Percentiles rank a stretch among this genome's conserved stretches.
These are phyloP conservation scores for Botrytis deweyae DNA, from an alignment of 2,329 filamentous ascomycete species.

Conservation along the genomic window DNA sequence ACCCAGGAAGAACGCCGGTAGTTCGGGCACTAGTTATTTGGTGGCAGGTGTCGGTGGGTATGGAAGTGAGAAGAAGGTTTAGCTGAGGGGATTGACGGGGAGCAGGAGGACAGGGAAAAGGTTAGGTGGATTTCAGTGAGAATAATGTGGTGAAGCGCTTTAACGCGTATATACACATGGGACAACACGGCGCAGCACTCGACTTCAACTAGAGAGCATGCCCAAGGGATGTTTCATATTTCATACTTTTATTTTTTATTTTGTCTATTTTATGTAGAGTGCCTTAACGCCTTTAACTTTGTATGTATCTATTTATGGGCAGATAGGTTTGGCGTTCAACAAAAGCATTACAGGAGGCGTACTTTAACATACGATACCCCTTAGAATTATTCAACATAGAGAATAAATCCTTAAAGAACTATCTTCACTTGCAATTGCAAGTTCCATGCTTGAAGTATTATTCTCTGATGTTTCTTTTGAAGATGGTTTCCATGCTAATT, in stretches of 20 bases:
- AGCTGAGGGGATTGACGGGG: neutral
- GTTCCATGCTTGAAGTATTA: conserved; percentile 27
- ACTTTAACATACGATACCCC: conserved; percentile 24
- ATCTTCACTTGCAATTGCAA: conserved; percentile 52
- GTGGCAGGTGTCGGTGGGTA: conserved; percentile 63
- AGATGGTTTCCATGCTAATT: conserved; percentile 67
- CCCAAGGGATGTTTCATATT: neutral
- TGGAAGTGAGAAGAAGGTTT: conserved; percentile 52
- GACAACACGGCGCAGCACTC: conserved; percentile 19
- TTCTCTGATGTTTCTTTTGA: conserved; percentile 21
- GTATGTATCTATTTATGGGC: conserved; percentile 13
- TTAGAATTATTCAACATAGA: conserved; percentile 38
- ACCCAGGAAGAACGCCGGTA: conserved; percentile 55
- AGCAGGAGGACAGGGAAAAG: neutral
- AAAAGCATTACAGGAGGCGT: conserved; percentile 17
- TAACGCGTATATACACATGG: neutral
- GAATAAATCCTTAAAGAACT: conserved; percentile 59
- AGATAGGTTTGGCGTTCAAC: conserved; percentile 16
- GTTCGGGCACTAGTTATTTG: conserved; percentile 51
- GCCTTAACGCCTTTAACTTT: conserved; percentile 22
- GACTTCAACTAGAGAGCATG: conserved; percentile 12
- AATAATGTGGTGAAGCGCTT: neutral
- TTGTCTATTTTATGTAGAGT: conserved; percentile 11
- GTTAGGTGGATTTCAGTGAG: neutral
- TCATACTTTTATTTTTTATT: conserved; percentile 1